phyloP scores from a whole-genome alignment of 371 early-diverging fungal genomes.

The Smittium mucronatum region DNA sequence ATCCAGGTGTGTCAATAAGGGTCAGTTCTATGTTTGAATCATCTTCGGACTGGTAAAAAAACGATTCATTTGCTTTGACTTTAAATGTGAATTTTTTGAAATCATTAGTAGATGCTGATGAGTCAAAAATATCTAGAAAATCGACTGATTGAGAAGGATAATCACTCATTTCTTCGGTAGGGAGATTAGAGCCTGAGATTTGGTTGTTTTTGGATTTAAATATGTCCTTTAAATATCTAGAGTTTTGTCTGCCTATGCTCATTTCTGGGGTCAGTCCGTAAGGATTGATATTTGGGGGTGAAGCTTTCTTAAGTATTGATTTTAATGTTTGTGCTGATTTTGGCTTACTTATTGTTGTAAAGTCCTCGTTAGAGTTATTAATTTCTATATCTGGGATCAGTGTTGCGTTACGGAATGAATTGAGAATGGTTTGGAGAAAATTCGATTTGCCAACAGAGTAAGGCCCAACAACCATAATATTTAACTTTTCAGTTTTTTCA shows the following conservation, averaged over 20 bases:
- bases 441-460: constrained; percentile 10
- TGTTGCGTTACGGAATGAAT: constrained; percentile 2
- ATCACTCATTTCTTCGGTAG: not conserved
- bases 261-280: not conserved
- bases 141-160: not conserved
- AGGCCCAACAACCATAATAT: constrained; percentile 10
- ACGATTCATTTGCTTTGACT: not conserved
- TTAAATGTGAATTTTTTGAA: not conserved
- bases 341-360: not conserved
- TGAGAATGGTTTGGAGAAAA: constrained; percentile 4
- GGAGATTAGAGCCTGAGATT: not conserved
- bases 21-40: not conserved
- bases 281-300: not conserved
- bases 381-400: too few relatives aligned
- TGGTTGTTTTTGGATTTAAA: not conserved
- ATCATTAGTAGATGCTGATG: not conserved
- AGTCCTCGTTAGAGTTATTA: not conserved
- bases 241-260: not conserved
- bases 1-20: constrained; percentile 9
- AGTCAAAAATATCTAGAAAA: constrained; percentile 5
- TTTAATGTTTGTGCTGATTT: not conserved
- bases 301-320: not conserved
- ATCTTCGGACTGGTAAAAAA: not conserved
- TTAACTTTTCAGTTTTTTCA: constrained; percentile 9
- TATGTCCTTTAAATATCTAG: not conserved